phyloP scores from a whole-genome alignment of 352 stramenopile genomes.

The Globisporangium orthogonon region DNA sequence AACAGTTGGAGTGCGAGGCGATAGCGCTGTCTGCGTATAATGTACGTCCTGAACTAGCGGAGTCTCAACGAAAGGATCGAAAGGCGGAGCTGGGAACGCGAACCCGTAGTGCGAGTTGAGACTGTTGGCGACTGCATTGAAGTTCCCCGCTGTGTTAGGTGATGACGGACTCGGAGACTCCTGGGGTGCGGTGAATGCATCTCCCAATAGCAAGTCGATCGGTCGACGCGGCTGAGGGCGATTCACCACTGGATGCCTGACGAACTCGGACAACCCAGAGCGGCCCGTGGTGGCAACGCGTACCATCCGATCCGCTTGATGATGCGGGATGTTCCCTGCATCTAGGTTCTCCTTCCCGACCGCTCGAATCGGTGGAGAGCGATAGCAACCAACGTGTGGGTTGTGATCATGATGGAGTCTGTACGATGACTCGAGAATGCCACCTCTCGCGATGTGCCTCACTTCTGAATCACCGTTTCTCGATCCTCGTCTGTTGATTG shows the following conservation, averaged over 20 bases:
- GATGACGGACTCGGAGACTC: not conserved
- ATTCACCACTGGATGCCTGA: slow-evolving; percentile 19
- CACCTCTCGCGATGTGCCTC: not conserved
- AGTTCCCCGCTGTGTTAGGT: not conserved
- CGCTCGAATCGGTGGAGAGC: not conserved
- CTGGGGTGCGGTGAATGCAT: not conserved
- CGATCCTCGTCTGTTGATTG: not conserved
- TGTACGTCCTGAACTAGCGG: not conserved
- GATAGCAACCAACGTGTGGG: not conserved
- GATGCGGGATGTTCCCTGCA: not conserved
- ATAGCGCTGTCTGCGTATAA: too few relatives aligned
- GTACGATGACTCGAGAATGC: not conserved
- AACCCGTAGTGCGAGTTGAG: slow-evolving; percentile 10
- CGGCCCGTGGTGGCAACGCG: not conserved
- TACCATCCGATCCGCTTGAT: not conserved
- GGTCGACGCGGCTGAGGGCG: slow-evolving; percentile 30
- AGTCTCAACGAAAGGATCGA: not conserved
- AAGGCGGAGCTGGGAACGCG: slow-evolving; percentile 8
- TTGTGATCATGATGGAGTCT: not conserved
- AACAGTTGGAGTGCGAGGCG: not conserved
- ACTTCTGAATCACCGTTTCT: not conserved
- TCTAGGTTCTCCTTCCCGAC: slow-evolving; percentile 4
- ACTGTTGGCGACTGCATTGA: not conserved
- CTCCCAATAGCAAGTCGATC: slow-evolving; percentile 20
- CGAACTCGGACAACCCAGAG: slow-evolving; percentile 20